Evolutionary conservation across 1,284 basidiomycete genomes (phyloP).

Genomic region (Omphalotus olearius): DNA sequence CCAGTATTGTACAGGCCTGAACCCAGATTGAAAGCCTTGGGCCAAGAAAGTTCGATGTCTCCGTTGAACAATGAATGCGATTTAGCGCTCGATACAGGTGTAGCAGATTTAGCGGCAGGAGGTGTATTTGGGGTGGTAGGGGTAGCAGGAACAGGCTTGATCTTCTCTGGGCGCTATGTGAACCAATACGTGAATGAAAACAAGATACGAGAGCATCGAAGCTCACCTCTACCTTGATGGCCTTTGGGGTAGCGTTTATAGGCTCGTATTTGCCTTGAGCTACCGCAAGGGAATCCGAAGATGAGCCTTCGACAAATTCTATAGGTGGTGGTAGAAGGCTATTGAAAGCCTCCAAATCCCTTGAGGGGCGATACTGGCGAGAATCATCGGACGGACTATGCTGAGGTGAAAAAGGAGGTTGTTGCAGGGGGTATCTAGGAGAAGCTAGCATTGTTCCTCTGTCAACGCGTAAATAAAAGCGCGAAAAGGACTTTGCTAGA

Average conservation of each 20-base stretch:
- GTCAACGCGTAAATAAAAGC: neutral
- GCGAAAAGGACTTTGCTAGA: neutral
- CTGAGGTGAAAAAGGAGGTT: constrained; percentile 39
- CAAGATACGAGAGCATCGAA: neutral
- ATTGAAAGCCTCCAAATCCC: constrained; percentile 70
- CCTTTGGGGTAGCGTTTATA: constrained; percentile 59
- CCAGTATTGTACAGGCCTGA: constrained; percentile 85
- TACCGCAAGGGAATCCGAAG: constrained; percentile 62
- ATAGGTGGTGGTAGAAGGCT: constrained; percentile 68
- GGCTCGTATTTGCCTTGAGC: constrained; percentile 73
- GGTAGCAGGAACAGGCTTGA: constrained; percentile 16
- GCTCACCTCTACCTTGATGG: constrained; percentile 37
- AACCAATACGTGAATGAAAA: neutral
- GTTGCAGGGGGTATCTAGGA: constrained; percentile 43
- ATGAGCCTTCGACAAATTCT: constrained; percentile 79
- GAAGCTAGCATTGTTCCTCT: constrained; percentile 52
- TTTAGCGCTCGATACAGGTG: constrained; percentile 18
- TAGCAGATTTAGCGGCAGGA: constrained; percentile 9
- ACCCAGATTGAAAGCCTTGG: constrained; percentile 41
- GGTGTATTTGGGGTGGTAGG: constrained; percentile 18
- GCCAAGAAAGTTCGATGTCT: constrained; percentile 58
- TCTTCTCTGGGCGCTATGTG: constrained; percentile 8
- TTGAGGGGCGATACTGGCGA: constrained; percentile 56
- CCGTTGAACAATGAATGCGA: constrained; percentile 40
- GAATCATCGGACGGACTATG: constrained; percentile 43